Evolutionary conservation across 2,329 filamentous ascomycete species (phyloP).

Genomic region (Cadophora malorum): DNA sequence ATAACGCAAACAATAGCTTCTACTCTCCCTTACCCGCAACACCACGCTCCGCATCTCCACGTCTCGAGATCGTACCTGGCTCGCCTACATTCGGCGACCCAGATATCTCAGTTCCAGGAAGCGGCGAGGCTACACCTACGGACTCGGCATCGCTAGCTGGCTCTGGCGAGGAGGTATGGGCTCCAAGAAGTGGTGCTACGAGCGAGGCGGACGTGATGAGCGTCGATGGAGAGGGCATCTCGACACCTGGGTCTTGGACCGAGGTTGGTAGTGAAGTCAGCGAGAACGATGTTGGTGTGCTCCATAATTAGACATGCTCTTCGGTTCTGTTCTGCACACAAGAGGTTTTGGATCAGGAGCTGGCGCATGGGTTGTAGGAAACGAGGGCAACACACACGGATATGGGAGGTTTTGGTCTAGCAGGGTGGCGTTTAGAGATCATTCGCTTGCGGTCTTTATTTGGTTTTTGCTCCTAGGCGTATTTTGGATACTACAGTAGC

Average conservation of each 20-base stretch:
- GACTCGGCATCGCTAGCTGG: constrained; percentile 63
- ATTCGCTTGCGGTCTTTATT: not conserved
- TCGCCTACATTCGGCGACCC: constrained; percentile 40
- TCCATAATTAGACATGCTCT: constrained; percentile 34
- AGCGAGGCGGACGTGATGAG: constrained; percentile 63
- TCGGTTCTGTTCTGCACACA: not conserved
- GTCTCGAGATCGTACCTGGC: constrained; percentile 28
- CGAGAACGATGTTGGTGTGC: constrained; percentile 43
- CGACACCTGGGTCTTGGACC: constrained; percentile 68
- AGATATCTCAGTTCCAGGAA: constrained; percentile 47
- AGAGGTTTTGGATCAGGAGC: not conserved
- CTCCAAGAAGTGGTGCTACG: constrained; percentile 47
- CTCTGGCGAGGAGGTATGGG: constrained; percentile 53
- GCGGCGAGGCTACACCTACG: constrained; percentile 62
- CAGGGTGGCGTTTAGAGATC: constrained; percentile 1
- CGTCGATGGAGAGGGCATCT: constrained; percentile 61
- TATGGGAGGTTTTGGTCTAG: not conserved
- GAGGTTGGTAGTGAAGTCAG: constrained; percentile 69
- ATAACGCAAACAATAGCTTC: constrained; percentile 54
- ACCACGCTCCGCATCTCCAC: constrained; percentile 46
- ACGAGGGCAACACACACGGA: not conserved
- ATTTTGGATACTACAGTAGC: not conserved
- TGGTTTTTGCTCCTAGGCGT: not conserved
- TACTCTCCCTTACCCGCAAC: constrained; percentile 65
- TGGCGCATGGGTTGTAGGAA: constrained; percentile 5